Evolutionary conservation across 441 rosid species (phyloP).

Genomic region (Jatropha podagrica): DNA sequence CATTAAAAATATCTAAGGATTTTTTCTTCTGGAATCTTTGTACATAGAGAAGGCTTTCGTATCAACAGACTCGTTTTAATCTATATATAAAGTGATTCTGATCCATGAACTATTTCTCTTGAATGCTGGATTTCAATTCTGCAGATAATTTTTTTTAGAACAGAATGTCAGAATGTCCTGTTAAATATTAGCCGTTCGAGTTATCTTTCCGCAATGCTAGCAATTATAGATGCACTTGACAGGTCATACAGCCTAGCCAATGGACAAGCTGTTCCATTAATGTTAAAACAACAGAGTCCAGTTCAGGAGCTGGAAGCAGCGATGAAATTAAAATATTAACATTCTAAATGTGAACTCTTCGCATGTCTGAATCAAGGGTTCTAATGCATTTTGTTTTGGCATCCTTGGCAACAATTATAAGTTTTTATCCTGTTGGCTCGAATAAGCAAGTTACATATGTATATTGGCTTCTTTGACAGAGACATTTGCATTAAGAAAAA

Average conservation of each 20-base stretch:
- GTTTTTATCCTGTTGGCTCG: background rate
- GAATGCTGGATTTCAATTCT: background rate
- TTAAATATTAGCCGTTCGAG: too few relatives aligned
- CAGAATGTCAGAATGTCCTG: too few relatives aligned
- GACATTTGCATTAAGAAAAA: constrained; percentile 12
- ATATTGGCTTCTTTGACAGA: background rate
- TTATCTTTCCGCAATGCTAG: too few relatives aligned
- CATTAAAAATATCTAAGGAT: constrained; percentile 13
- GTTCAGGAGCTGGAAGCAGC: background rate
- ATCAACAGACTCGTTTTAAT: background rate
- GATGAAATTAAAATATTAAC: background rate
- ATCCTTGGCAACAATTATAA: constrained; percentile 4
- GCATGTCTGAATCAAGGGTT: constrained; percentile 7
- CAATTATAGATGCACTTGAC: too few relatives aligned
- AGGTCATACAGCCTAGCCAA: too few relatives aligned
- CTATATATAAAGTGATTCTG: background rate
- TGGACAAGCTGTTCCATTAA: too few relatives aligned
- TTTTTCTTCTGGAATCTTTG: constrained; percentile 6
- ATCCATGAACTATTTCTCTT: background rate
- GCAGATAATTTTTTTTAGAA: background rate
- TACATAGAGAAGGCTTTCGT: background rate
- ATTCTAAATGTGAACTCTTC: background rate
- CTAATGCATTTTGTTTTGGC: constrained; percentile 4
- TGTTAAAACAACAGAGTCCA: background rate
- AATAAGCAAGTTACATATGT: constrained; percentile 1